Evolutionary conservation across 805 yeast species (phyloP).

Genomic region (Lipomyces sp.): DNA sequence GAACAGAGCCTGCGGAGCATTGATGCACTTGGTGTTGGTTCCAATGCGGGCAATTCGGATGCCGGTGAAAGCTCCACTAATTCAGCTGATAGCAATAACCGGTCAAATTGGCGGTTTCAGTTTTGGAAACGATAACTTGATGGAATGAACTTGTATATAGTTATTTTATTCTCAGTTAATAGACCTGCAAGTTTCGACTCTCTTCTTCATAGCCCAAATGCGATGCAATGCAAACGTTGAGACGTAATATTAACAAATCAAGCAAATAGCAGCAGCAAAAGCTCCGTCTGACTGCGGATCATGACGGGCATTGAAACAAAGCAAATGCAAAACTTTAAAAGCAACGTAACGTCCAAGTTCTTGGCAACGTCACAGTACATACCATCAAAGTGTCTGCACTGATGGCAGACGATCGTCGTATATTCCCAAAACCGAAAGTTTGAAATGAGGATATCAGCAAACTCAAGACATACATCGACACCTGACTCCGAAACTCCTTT

Average conservation of each 20-base stretch:
- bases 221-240: conserved; percentile 3
- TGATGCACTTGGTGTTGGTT: not conserved
- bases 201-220: conserved; percentile 1
- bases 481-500: not conserved
- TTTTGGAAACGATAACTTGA: conserved; percentile 17
- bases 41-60: not conserved
- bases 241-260: not conserved
- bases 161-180: not conserved
- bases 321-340: not conserved
- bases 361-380: conserved; percentile 2
- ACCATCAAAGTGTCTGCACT: not conserved
- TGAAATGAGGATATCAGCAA: not conserved
- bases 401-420: not conserved
- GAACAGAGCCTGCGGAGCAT: conserved; percentile 50
- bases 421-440: conserved; percentile 1
- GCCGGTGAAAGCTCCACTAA: not conserved
- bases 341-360: not conserved
- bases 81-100: not conserved
- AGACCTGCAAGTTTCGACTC: not conserved
- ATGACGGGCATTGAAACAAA: not conserved
- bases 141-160: not conserved
- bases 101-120: conserved; percentile 20
- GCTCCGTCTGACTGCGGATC: conserved; percentile 3
- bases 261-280: conserved; percentile 1
- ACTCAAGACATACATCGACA: conserved; percentile 6